phyloP scores from a whole-genome alignment of 192 early-diverging fungal species.

The Dispira simplex region DNA sequence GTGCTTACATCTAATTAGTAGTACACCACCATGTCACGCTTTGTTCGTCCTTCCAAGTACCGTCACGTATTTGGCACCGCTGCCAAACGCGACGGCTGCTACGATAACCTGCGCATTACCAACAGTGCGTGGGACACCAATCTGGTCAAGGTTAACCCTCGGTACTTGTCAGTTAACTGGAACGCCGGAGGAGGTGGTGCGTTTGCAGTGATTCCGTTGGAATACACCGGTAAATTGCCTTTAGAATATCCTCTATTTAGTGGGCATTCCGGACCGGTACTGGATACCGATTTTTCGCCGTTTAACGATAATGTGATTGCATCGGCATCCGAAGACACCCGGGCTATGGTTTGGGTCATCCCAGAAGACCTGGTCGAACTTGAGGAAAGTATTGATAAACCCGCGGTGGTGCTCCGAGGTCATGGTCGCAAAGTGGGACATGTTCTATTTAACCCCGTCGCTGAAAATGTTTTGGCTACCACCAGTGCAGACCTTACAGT shows the following conservation, averaged over 20 bases:
- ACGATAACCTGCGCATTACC: constrained; percentile 84
- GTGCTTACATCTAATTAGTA: too few species aligned
- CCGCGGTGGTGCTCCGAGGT: constrained; percentile 63
- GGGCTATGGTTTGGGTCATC: constrained; percentile 93
- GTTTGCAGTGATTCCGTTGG: constrained; percentile 82
- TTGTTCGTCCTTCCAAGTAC: constrained; percentile 73
- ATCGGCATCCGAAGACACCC: constrained; percentile 62
- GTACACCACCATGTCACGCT: constrained; percentile 41
- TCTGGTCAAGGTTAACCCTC: constrained; percentile 83
- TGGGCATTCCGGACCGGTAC: constrained; percentile 84
- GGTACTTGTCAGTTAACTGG: constrained; percentile 69
- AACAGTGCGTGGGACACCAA: constrained; percentile 96
- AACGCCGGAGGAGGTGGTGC: constrained; percentile 79
- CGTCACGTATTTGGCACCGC: constrained; percentile 90
- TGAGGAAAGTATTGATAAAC: constrained; percentile 59
- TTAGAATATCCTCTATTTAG: constrained; percentile 80
- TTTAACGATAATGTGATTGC: constrained; percentile 97
- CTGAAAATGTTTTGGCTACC: constrained; percentile 83
- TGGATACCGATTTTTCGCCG: constrained; percentile 96
- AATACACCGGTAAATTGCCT: constrained; percentile 60
- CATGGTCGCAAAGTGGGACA: constrained; percentile 95
- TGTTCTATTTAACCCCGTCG: constrained; percentile 91
- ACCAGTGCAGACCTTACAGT: constrained; percentile 78
- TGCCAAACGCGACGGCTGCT: constrained; percentile 79
- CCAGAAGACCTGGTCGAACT: constrained; percentile 56